A percentile compares a stretch with the other conserved stretches of the same genome.
Conservation (phyloP, 306 rosid genomes). For the Prunus armeniaca region DNA sequence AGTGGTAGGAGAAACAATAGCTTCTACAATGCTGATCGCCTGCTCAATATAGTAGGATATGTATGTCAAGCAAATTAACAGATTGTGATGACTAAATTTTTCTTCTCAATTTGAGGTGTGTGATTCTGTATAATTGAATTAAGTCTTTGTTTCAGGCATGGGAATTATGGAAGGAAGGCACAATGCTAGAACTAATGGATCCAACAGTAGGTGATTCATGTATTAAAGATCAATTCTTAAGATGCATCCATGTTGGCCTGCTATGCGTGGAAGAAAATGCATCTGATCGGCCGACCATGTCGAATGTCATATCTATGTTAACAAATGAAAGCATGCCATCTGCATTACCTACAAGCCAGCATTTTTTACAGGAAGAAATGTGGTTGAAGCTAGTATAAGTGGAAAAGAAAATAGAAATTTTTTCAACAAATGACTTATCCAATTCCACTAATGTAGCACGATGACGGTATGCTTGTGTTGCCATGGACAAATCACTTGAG, state of each 20-base stretch:
- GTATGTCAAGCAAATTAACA: background rate
- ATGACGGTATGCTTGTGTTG: no score
- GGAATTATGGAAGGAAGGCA: slow-evolving; percentile 6
- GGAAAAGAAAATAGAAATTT: no score
- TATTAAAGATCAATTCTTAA: background rate
- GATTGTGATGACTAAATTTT: no score
- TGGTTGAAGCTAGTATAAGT: no score
- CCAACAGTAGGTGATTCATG: background rate
- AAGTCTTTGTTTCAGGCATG: background rate
- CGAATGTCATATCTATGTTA: background rate
- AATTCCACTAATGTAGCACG: no score
- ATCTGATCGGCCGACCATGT: background rate
- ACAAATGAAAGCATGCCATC: background rate
- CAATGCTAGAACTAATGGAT: background rate
- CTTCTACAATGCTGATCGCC: background rate
- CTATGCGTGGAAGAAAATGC: slow-evolving; percentile 10
- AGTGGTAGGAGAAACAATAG: background rate
- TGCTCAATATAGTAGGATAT: background rate
- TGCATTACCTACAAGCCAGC: background rate
- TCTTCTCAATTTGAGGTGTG: no score
- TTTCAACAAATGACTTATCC: no score
- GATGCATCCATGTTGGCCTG: slow-evolving; percentile 12
- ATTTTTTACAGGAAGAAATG: background rate
- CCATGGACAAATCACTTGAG: no score
- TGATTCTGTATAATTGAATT: no score